Percentiles rank a stretch among this genome's conserved stretches.
These are phyloP conservation scores for Candida quercuum DNA, from an alignment of 805 yeast species.

Conservation along the genomic window DNA sequence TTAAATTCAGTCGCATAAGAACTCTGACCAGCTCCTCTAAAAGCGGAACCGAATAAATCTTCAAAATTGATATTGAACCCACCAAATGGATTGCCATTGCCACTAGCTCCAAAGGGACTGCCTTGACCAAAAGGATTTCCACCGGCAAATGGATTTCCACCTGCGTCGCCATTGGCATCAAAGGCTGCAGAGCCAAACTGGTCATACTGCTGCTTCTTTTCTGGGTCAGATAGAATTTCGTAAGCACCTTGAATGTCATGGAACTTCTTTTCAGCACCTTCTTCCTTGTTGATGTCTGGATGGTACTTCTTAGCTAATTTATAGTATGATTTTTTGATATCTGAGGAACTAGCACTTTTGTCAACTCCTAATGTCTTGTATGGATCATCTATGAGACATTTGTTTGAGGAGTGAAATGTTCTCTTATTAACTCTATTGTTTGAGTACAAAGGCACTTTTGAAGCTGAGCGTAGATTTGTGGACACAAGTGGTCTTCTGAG, in stretches of 20 bases:
- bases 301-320: conserved; percentile 90
- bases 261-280: conserved; percentile 81
- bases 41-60: conserved; percentile 54
- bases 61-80: conserved; percentile 43
- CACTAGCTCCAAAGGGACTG: conserved; percentile 37
- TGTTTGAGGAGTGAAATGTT: conserved; percentile 39
- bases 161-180: conserved; percentile 48
- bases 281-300: conserved; percentile 94
- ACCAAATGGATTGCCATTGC: conserved; percentile 46
- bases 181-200: conserved; percentile 88
- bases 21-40: conserved; percentile 32
- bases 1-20: conserved; percentile 68
- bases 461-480: not conserved
- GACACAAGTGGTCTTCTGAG: not conserved
- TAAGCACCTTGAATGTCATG: conserved; percentile 93
- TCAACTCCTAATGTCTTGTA: conserved; percentile 78
- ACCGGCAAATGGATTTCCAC: conserved; percentile 42
- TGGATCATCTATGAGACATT: conserved; percentile 53
- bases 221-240: conserved; percentile 81
- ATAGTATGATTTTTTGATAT: conserved; percentile 92
- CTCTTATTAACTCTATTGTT: conserved; percentile 5
- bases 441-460: not conserved
- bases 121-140: conserved; percentile 50
- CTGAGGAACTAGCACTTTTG: conserved; percentile 64
- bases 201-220: conserved; percentile 84